phyloP scores from a whole-genome alignment of 2,329 filamentous ascomycete species.

The Emergomyces africanus region DNA sequence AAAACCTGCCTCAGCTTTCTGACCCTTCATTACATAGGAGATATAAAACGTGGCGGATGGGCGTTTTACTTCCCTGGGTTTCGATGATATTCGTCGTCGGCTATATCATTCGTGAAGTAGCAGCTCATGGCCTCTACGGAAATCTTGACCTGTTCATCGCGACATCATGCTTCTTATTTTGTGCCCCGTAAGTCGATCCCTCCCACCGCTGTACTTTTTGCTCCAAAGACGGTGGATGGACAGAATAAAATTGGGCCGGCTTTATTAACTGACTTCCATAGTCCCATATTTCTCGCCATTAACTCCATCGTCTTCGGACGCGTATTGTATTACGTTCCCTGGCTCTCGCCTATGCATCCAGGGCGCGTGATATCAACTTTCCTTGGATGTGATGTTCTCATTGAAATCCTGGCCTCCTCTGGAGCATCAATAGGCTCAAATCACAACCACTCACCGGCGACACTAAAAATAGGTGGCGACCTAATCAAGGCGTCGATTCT shows the following conservation, averaged over 20 bases:
- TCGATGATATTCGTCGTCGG: slow-evolving; percentile 28
- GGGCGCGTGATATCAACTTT: slow-evolving; percentile 48
- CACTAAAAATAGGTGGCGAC: slow-evolving; percentile 31
- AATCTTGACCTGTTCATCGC: slow-evolving; percentile 27
- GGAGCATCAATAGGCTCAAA: slow-evolving; percentile 38
- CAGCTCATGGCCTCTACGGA: slow-evolving; percentile 24
- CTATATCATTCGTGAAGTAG: slow-evolving; percentile 25
- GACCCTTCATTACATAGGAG: slow-evolving; percentile 16
- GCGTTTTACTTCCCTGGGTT: slow-evolving; percentile 30
- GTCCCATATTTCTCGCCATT: slow-evolving; percentile 30
- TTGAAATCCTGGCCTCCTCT: slow-evolving; percentile 38
- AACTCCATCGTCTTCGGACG: slow-evolving; percentile 42
- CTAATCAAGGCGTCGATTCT: slow-evolving; percentile 39
- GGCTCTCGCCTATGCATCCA: slow-evolving; percentile 39
- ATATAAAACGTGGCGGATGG: slow-evolving; percentile 30
- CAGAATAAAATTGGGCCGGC: not conserved
- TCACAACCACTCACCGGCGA: slow-evolving; percentile 19
- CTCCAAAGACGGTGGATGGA: too few relatives aligned
- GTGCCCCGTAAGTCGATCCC: slow-evolving; percentile 22
- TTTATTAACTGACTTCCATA: slow-evolving; percentile 3
- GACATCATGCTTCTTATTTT: slow-evolving; percentile 27
- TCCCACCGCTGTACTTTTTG: not conserved
- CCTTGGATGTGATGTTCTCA: slow-evolving; percentile 38
- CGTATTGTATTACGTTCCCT: slow-evolving; percentile 38
- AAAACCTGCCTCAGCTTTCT: not conserved